Conservation (phyloP, 2,329 filamentous ascomycete species). For the Diaporthe longicolla region DNA sequence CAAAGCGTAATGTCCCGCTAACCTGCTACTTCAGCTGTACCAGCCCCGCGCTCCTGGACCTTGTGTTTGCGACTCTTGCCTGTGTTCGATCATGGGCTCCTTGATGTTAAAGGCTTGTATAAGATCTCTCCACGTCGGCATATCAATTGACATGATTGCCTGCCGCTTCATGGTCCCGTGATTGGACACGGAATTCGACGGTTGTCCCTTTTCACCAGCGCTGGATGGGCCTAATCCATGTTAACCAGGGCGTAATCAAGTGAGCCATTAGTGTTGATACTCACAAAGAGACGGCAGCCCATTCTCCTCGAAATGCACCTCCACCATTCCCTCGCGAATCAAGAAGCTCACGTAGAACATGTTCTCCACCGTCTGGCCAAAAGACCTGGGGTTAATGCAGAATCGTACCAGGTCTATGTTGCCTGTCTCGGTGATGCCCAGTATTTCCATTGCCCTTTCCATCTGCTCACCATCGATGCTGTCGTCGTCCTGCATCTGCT, state of each 20-base stretch:
- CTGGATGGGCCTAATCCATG: constrained; percentile 12
- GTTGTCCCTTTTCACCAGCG: constrained; percentile 53
- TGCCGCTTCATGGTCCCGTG: constrained; percentile 80
- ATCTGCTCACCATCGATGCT: constrained; percentile 62
- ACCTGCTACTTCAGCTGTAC: constrained; percentile 66
- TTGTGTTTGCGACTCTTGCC: constrained; percentile 69
- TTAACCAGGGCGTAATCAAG: background rate
- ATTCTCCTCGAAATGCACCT: constrained; percentile 79
- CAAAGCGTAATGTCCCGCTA: background rate
- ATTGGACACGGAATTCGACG: constrained; percentile 57
- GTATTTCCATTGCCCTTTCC: constrained; percentile 71
- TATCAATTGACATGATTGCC: constrained; percentile 90
- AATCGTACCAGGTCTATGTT: constrained; percentile 88
- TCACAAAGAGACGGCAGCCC: constrained; percentile 85
- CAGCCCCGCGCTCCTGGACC: constrained; percentile 73
- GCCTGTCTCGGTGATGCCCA: constrained; percentile 76
- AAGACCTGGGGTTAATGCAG: constrained; percentile 89
- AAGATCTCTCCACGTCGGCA: constrained; percentile 84
- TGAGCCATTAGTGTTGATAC: constrained; percentile 51
- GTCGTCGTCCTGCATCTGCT: constrained; percentile 58
- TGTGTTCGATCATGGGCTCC: constrained; percentile 88
- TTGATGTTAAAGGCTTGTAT: constrained; percentile 82
- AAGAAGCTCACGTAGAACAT: constrained; percentile 97
- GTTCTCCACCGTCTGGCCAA: constrained; percentile 96
- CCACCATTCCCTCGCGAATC: constrained; percentile 86